Percentiles rank a stretch among this genome's conserved stretches.
Evolutionary conservation across 2,329 filamentous ascomycete species (phyloP).

Genomic region (Ascochyta lentis): DNA sequence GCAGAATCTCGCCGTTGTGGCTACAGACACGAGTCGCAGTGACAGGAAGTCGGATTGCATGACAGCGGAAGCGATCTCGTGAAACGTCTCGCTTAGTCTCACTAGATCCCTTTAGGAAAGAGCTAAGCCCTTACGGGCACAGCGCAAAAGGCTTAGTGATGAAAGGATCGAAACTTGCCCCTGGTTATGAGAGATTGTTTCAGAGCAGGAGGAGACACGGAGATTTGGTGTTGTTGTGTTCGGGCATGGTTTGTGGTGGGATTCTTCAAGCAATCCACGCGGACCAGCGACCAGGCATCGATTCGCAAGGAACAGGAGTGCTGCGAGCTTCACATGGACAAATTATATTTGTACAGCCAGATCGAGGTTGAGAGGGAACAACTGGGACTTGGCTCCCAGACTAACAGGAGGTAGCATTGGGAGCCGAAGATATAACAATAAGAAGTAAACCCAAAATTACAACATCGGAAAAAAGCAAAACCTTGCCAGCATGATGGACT

Average conservation of each 20-base stretch:
- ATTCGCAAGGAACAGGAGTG: too few species aligned
- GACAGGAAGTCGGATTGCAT: slow-evolving; percentile 18
- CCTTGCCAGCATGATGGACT: too few species aligned
- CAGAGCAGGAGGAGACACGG: slow-evolving; percentile 17
- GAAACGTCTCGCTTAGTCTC: slow-evolving; percentile 25
- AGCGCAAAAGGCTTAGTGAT: slow-evolving; percentile 11
- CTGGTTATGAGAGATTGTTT: slow-evolving; percentile 27
- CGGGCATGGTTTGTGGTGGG: not conserved
- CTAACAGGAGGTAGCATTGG: too few species aligned
- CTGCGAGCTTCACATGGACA: too few species aligned
- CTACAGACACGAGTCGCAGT: slow-evolving; percentile 16
- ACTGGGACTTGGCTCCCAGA: too few species aligned
- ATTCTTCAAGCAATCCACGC: too few species aligned
- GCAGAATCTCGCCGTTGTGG: slow-evolving; percentile 6
- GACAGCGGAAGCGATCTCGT: slow-evolving; percentile 24
- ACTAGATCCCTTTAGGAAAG: slow-evolving; percentile 12
- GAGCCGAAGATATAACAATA: too few species aligned
- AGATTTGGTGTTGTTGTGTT: slow-evolving; percentile 17
- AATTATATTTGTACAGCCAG: too few species aligned
- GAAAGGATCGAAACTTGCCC: slow-evolving; percentile 24
- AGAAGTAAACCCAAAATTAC: too few species aligned
- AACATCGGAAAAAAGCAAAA: too few species aligned
- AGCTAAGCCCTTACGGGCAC: not conserved
- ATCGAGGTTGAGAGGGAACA: too few species aligned
- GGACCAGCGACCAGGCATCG: too few species aligned